Percentiles rank a stretch among this genome's conserved stretches.
These are phyloP conservation scores for Moesziomyces antarcticus DNA, from an alignment of 1,284 basidiomycete genomes.

Conservation along the genomic window DNA sequence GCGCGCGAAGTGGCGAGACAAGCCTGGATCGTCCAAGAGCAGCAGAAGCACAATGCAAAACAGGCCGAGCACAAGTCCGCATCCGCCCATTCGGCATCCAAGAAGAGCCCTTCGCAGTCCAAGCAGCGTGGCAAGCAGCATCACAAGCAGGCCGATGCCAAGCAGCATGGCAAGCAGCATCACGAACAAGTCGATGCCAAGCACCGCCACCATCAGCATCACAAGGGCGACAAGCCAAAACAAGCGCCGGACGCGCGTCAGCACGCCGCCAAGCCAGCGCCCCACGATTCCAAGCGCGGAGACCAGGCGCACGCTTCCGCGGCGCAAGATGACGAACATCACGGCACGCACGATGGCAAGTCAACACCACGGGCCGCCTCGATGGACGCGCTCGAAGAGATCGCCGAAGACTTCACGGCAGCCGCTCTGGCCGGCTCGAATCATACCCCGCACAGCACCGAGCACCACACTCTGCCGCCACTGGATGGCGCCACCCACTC, in stretches of 20 bases:
- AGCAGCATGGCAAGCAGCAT: too few relatives aligned
- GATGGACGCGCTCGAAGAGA: conserved; percentile 5
- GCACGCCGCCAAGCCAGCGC: too few relatives aligned
- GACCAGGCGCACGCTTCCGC: too few relatives aligned
- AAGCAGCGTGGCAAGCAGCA: too few relatives aligned
- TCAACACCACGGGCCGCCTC: conserved; percentile 1
- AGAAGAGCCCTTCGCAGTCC: background rate
- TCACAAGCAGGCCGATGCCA: too few relatives aligned
- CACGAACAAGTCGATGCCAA: too few relatives aligned
- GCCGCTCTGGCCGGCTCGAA: conserved; percentile 11
- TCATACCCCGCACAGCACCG: conserved; percentile 10
- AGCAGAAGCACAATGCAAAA: background rate
- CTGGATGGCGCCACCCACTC: conserved; percentile 7
- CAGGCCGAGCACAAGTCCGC: background rate
- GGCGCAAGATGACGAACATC: too few relatives aligned
- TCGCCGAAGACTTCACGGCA: conserved; percentile 2
- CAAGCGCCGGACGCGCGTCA: too few relatives aligned
- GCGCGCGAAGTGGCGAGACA: conserved; percentile 34
- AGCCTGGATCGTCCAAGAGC: conserved; percentile 17
- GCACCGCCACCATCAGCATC: too few relatives aligned
- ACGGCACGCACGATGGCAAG: too few relatives aligned
- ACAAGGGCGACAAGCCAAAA: too few relatives aligned
- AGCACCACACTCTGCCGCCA: conserved; percentile 1
- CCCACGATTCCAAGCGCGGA: too few relatives aligned
- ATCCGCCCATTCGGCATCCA: background rate